Evolutionary conservation across 495 filamentous ascomycete species (phyloP).

Genomic region (Talaromyces ruber): DNA sequence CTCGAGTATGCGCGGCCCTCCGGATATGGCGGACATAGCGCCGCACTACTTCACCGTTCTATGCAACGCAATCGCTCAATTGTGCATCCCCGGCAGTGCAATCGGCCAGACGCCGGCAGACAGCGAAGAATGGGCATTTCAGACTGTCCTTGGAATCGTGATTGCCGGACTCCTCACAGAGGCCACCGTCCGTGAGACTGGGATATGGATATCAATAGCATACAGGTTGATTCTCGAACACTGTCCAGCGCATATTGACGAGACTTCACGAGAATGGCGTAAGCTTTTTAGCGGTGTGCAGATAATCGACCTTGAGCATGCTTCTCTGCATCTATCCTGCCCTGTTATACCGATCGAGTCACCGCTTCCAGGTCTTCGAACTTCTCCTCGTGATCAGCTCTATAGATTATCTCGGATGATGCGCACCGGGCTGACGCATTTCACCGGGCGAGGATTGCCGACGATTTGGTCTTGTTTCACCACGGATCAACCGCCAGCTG

Average conservation of each 20-base stretch:
- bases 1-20: conserved; percentile 4
- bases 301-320: conserved; percentile 7
- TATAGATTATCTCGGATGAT: conserved; percentile 5
- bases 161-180: conserved; percentile 6
- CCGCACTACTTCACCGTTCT: conserved; percentile 2
- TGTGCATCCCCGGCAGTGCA: conserved; percentile 1
- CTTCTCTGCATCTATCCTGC: conserved; percentile 7
- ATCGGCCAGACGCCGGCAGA: not conserved
- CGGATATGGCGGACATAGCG: conserved; percentile 1
- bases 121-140: conserved; percentile 7
- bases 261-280: conserved; percentile 8
- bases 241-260: conserved; percentile 7
- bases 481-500: not conserved
- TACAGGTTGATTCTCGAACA: conserved; percentile 3
- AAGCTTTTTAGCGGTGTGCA: conserved; percentile 7
- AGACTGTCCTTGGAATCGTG: conserved; percentile 4
- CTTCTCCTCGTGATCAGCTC: conserved; percentile 4
- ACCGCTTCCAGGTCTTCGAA: conserved; percentile 4
- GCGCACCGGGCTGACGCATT: conserved; percentile 5
- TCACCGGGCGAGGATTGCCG: conserved; percentile 6
- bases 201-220: conserved; percentile 6
- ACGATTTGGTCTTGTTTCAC: conserved; percentile 6
- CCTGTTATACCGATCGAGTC: conserved; percentile 6
- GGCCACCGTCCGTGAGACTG: conserved; percentile 4
- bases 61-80: conserved; percentile 4